Conservation (phyloP, 208 protist species). For the Crithidia sp. region DNA sequence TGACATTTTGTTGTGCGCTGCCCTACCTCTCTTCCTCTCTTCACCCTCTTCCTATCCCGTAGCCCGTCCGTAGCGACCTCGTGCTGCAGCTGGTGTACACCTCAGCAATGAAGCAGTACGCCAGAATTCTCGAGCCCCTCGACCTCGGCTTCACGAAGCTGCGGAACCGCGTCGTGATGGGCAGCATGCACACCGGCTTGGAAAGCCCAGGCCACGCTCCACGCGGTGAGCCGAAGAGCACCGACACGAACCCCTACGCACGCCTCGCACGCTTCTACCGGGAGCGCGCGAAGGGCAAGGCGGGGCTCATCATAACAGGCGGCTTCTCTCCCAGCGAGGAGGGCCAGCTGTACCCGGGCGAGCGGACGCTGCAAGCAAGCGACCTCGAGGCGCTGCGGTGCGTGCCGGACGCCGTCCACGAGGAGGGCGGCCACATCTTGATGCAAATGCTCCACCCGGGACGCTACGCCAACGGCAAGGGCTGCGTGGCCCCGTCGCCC, state of each 20-base stretch:
- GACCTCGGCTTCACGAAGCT: constrained; percentile 58
- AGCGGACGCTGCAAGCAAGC: constrained; percentile 62
- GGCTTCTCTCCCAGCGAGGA: constrained; percentile 83
- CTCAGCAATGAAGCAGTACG: constrained; percentile 21
- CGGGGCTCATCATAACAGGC: constrained; percentile 89
- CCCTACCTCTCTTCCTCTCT: too few relatives aligned
- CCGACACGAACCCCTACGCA: constrained; percentile 57
- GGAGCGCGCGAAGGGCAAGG: constrained; percentile 83
- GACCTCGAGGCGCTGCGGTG: constrained; percentile 65
- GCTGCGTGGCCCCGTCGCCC: constrained; percentile 64
- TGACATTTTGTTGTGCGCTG: too few relatives aligned
- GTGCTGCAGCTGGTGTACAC: too few relatives aligned
- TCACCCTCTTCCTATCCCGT: too few relatives aligned
- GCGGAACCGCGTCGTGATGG: constrained; percentile 87
- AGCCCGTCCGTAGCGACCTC: too few relatives aligned
- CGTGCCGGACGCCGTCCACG: constrained; percentile 90
- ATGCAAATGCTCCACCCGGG: constrained; percentile 94
- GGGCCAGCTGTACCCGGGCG: constrained; percentile 77
- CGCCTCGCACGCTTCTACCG: constrained; percentile 79
- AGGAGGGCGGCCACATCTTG: constrained; percentile 85
- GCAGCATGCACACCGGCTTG: constrained; percentile 82
- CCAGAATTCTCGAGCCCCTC: constrained; percentile 65
- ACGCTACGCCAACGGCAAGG: constrained; percentile 58
- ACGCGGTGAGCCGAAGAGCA: constrained; percentile 32
- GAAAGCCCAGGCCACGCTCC: constrained; percentile 30